Evolutionary conservation across 139 green algal genomes (phyloP).

Genomic region (Chlorella sp.): DNA sequence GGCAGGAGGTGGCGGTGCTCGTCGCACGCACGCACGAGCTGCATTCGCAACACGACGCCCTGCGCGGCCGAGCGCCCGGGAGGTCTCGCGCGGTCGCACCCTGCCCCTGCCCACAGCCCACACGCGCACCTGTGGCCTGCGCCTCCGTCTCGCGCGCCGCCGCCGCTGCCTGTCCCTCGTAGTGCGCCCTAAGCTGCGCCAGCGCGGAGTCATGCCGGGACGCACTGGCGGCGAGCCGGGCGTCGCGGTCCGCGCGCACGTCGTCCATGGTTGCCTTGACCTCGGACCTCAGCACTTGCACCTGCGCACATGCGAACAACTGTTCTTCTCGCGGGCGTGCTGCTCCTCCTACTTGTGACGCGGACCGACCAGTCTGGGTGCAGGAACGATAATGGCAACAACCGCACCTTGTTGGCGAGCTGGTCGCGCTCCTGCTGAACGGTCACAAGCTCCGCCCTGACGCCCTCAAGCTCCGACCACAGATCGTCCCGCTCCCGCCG

Average conservation of each 20-base stretch:
- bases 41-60: too few species aligned
- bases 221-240: not conserved
- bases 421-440: not conserved
- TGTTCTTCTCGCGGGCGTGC: too few species aligned
- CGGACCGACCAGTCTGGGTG: too few species aligned
- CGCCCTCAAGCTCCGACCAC: slow-evolving; percentile 17
- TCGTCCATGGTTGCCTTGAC: slow-evolving; percentile 23
- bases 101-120: not conserved
- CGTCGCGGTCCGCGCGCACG: slow-evolving; percentile 12
- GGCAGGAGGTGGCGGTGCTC: not conserved
- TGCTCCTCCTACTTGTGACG: too few species aligned
- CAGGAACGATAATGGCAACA: too few species aligned
- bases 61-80: too few species aligned
- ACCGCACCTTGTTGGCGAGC: slow-evolving; percentile 2
- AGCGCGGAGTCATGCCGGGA: not conserved
- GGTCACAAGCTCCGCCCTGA: slow-evolving; percentile 6
- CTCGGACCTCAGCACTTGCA: slow-evolving; percentile 14
- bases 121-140: slow-evolving; percentile 5
- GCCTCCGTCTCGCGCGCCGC: not conserved
- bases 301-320: too few species aligned
- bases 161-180: not conserved
- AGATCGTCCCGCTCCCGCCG: slow-evolving; percentile 33
- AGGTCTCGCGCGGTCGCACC: not conserved
- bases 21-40: not conserved
- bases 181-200: not conserved